These are phyloP conservation scores for Claviceps sp. DNA, from an alignment of 2,329 filamentous ascomycete genomes.

Conservation along the genomic window DNA sequence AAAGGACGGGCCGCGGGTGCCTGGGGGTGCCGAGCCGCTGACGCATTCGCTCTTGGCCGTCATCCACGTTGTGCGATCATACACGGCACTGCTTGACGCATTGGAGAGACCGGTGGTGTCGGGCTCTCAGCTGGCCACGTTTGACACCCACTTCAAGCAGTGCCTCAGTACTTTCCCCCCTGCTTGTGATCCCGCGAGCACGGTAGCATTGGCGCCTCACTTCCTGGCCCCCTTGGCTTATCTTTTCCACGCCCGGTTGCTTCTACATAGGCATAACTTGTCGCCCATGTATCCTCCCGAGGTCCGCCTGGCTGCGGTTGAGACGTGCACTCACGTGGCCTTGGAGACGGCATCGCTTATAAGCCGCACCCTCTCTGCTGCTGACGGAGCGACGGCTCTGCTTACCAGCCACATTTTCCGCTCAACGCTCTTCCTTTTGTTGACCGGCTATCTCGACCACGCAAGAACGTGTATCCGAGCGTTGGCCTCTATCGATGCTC, in stretches of 20 bases:
- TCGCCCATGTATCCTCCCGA: conserved; percentile 54
- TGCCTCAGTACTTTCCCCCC: conserved; percentile 66
- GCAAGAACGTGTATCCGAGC: conserved; percentile 63
- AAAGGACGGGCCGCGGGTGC: conserved; percentile 39
- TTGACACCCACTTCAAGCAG: conserved; percentile 66
- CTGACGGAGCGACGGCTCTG: conserved; percentile 57
- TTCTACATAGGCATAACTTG: conserved; percentile 82
- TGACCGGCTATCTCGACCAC: conserved; percentile 57
- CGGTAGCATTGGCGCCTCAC: conserved; percentile 56
- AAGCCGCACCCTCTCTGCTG: conserved; percentile 48
- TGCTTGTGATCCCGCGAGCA: conserved; percentile 54
- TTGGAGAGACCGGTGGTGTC: conserved; percentile 55
- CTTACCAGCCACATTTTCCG: conserved; percentile 80
- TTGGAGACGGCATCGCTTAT: conserved; percentile 70
- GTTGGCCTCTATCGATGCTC: conserved; percentile 55
- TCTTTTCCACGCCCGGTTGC: conserved; percentile 69
- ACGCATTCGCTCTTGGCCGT: conserved; percentile 64
- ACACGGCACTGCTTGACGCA: conserved; percentile 58
- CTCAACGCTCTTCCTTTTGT: conserved; percentile 65
- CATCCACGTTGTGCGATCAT: conserved; percentile 69
- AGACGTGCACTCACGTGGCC: conserved; percentile 61
- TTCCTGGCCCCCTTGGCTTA: conserved; percentile 63
- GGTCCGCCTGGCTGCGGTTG: conserved; percentile 57
- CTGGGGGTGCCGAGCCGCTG: conserved; percentile 38
- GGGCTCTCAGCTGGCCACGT: conserved; percentile 54